Conservation (phyloP, 2,329 filamentous ascomycete species). For the Colletotrichum tanaceti region DNA sequence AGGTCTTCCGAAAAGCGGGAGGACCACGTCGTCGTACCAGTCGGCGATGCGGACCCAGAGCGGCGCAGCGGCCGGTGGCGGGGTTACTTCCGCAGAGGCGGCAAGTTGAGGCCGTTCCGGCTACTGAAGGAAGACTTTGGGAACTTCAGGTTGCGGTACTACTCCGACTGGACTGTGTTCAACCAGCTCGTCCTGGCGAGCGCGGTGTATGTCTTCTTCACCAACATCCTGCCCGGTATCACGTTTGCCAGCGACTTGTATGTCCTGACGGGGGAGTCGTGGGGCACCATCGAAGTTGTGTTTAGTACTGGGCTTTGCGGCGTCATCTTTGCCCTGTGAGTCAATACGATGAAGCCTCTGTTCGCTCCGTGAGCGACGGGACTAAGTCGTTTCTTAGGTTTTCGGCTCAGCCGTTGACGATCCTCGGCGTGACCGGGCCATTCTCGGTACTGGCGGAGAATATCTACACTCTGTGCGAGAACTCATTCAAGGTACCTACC, state of each 20-base stretch:
- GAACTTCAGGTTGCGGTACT: conserved; percentile 60
- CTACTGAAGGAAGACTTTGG: conserved; percentile 61
- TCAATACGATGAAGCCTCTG: conserved; percentile 6
- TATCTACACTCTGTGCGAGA: conserved; percentile 68
- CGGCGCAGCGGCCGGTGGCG: conserved; percentile 18
- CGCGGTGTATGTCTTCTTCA: conserved; percentile 75
- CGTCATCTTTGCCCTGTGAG: conserved; percentile 70
- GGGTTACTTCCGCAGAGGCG: conserved; percentile 50
- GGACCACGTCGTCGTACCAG: neutral
- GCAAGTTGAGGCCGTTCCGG: conserved; percentile 63
- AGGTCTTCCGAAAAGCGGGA: neutral
- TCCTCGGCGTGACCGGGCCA: conserved; percentile 73
- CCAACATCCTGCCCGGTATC: conserved; percentile 73
- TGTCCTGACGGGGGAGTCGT: conserved; percentile 69
- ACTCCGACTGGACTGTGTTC: conserved; percentile 68
- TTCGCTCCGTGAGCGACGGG: neutral
- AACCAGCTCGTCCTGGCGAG: conserved; percentile 73
- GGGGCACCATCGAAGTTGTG: conserved; percentile 75
- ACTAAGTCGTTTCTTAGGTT: conserved; percentile 47
- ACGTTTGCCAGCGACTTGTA: conserved; percentile 75
- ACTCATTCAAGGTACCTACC: conserved; percentile 67
- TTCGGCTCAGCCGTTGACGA: conserved; percentile 73
- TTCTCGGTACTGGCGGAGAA: conserved; percentile 76
- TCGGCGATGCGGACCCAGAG: neutral
- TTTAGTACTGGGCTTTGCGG: conserved; percentile 74